Evolutionary conservation across 225 moss, liverwort and hornwort genomes (phyloP).

Genomic region (Bryoerythrophyllum caledonicum): DNA sequence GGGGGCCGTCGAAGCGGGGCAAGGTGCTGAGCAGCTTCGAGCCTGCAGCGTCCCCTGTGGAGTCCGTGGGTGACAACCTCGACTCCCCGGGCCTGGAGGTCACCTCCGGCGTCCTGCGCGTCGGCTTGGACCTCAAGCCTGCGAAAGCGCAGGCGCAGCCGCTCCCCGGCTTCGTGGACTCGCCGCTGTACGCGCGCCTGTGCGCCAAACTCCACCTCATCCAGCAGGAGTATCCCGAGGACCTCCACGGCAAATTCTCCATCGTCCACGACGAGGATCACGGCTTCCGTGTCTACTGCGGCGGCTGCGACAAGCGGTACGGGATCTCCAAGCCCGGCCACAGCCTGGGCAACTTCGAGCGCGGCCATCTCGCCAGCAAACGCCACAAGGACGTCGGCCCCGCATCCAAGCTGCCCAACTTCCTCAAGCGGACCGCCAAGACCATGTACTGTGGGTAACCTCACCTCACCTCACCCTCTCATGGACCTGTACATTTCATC

Average conservation of each 20-base stretch:
- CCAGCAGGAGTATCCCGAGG: conserved; percentile 17
- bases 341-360: conserved; percentile 28
- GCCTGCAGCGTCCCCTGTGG: background rate
- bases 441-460: conserved; percentile 27
- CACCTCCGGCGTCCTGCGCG: background rate
- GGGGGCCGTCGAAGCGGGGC: conserved; percentile 3
- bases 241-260: conserved; percentile 21
- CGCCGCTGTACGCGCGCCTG: conserved; percentile 15
- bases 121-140: background rate
- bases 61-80: conserved; percentile 30
- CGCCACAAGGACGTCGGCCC: conserved; percentile 21
- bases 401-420: conserved; percentile 16
- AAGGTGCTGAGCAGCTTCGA: conserved; percentile 16
- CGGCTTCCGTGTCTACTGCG: conserved; percentile 24
- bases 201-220: conserved; percentile 20
- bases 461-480: background rate
- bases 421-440: background rate
- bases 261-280: conserved; percentile 28
- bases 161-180: background rate
- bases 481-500: conserved; percentile 20
- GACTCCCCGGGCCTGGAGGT: conserved; percentile 25
- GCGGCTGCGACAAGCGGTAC: conserved; percentile 24
- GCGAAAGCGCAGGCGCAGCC: background rate
- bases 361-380: conserved; percentile 27
- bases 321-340: conserved; percentile 23